Conservation (phyloP, 129 eudicot species). For the Centrapalus pauciflorus region DNA sequence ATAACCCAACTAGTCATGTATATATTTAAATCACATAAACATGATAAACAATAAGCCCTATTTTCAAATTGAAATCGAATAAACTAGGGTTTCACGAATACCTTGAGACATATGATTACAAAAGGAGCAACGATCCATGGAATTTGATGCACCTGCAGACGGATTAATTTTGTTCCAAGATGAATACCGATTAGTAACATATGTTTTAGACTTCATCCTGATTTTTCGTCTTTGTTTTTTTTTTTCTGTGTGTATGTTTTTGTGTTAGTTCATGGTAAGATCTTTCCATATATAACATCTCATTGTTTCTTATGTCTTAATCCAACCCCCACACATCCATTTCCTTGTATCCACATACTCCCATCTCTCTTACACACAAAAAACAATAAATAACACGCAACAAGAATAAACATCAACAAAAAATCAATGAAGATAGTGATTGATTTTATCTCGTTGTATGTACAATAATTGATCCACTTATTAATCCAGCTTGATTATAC, state of each 20-base stretch:
- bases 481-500: not conserved
- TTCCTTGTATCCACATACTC: slow-evolving; percentile 73
- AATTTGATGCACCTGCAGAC: slow-evolving; percentile 35
- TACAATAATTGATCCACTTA: slow-evolving; percentile 2
- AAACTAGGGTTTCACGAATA: slow-evolving; percentile 7
- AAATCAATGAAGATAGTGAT: no score
- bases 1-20: no score
- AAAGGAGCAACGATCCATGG: slow-evolving; percentile 41
- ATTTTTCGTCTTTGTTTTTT: slow-evolving; percentile 27
- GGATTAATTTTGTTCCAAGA: slow-evolving; percentile 26
- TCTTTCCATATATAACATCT: slow-evolving; percentile 18
- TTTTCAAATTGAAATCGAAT: not conserved
- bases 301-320: slow-evolving; percentile 27
- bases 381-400: slow-evolving; percentile 8
- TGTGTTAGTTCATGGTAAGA: slow-evolving; percentile 6
- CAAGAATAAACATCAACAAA: not conserved
- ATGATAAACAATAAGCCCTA: slow-evolving; percentile 1
- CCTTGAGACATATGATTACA: slow-evolving; percentile 69
- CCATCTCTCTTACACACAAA: slow-evolving; percentile 42
- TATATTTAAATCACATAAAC: not conserved
- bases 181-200: slow-evolving; percentile 16
- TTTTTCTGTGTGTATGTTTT: slow-evolving; percentile 20
- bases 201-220: slow-evolving; percentile 17
- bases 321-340: slow-evolving; percentile 54
- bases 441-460: not conserved